Conservation (phyloP, 768 basidiomycete genomes). For the Coprinopsis strossmayeri region DNA sequence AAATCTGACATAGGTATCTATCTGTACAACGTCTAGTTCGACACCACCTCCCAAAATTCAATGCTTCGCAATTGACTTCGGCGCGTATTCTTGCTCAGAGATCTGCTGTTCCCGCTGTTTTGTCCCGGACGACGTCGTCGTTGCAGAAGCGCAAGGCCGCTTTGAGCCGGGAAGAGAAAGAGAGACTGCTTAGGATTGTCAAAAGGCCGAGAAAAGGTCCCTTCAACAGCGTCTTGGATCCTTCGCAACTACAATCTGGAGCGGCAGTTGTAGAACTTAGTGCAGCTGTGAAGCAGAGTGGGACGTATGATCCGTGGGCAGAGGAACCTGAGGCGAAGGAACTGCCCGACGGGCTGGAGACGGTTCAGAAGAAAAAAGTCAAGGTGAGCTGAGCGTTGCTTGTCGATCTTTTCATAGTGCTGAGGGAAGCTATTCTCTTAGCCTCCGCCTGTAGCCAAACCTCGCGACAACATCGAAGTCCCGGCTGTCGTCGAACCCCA, state of each 20-base stretch:
- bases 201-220: constrained; percentile 68
- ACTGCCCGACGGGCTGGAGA: constrained; percentile 37
- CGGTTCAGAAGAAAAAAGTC: constrained; percentile 35
- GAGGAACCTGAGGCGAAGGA: constrained; percentile 31
- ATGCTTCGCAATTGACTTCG: constrained; percentile 51
- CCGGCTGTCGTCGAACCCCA: constrained; percentile 70
- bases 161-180: constrained; percentile 66
- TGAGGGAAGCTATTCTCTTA: constrained; percentile 17
- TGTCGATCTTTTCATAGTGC: not conserved
- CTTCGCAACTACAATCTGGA: constrained; percentile 59
- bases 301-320: constrained; percentile 62
- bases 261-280: constrained; percentile 58
- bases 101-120: constrained; percentile 81
- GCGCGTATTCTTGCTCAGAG: constrained; percentile 78
- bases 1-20: no score
- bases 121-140: constrained; percentile 43
- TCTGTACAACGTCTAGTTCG: constrained; percentile 39
- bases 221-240: constrained; percentile 65
- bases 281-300: constrained; percentile 63
- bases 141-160: constrained; percentile 34
- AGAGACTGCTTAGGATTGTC: constrained; percentile 67
- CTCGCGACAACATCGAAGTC: constrained; percentile 48
- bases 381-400: constrained; percentile 38
- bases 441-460: constrained; percentile 42
- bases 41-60: constrained; percentile 48